phyloP scores from a whole-genome alignment of 495 filamentous ascomycete species.

The Penicillium longicatenatum region DNA sequence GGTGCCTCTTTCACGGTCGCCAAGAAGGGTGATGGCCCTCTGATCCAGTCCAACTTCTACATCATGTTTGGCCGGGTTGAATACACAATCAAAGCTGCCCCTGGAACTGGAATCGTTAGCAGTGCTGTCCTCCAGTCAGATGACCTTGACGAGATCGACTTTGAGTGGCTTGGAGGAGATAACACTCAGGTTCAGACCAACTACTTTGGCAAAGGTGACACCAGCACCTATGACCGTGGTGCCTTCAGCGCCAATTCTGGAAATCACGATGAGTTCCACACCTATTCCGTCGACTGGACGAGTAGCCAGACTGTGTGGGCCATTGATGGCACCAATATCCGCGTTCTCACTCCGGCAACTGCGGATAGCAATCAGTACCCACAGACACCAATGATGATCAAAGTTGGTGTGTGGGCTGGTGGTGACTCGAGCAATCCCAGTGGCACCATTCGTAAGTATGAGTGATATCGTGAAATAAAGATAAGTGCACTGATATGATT shows the following conservation, averaged over 20 bases:
- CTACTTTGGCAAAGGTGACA: constrained; percentile 84
- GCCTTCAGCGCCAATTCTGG: constrained; percentile 53
- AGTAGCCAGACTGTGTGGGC: constrained; percentile 68
- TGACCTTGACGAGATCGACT: constrained; percentile 87
- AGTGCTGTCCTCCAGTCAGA: constrained; percentile 83
- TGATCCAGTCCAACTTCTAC: constrained; percentile 74
- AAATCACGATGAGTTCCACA: constrained; percentile 65
- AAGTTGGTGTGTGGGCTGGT: constrained; percentile 84
- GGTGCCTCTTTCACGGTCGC: constrained; percentile 85
- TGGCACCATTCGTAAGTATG: constrained; percentile 65
- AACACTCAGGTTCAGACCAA: constrained; percentile 67
- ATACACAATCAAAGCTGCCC: constrained; percentile 59
- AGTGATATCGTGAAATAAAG: neutral
- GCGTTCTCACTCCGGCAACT: constrained; percentile 64
- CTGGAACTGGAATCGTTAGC: constrained; percentile 66
- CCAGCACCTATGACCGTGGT: constrained; percentile 64
- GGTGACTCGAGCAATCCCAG: constrained; percentile 65
- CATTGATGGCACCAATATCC: constrained; percentile 68
- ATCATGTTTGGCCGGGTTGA: constrained; percentile 72
- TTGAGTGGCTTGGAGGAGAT: constrained; percentile 79
- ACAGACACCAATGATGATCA: constrained; percentile 84
- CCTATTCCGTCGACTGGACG: constrained; percentile 86
- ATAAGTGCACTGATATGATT: constrained; percentile 21
- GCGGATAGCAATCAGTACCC: constrained; percentile 72
- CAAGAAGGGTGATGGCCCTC: constrained; percentile 79